These are phyloP conservation scores for Pichia sp. DNA, from an alignment of 1,139 yeast genomes.

Conservation along the genomic window DNA sequence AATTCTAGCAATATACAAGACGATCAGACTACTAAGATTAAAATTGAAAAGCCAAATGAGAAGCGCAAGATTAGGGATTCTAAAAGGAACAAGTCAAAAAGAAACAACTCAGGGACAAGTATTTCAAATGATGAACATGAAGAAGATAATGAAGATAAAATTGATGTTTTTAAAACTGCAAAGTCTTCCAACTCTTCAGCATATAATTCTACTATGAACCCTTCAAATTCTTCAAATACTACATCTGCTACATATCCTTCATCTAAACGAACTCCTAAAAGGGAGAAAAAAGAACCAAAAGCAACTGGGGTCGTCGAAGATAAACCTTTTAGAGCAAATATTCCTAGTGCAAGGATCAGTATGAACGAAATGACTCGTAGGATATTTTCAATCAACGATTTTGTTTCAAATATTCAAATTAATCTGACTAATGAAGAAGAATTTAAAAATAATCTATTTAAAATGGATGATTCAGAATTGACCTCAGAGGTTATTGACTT, in stretches of 20 bases:
- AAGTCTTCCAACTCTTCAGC: not conserved
- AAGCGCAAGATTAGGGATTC: conserved; percentile 6
- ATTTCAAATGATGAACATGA: conserved; percentile 9
- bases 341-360: conserved; percentile 69
- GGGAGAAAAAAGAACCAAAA: conserved; percentile 27
- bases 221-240: not conserved
- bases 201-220: not conserved
- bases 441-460: conserved; percentile 34
- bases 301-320: conserved; percentile 35
- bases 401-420: conserved; percentile 75
- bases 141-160: conserved; percentile 7
- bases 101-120: conserved; percentile 1
- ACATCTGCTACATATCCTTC: conserved; percentile 1
- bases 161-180: not conserved
- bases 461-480: conserved; percentile 17
- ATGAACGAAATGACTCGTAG: conserved; percentile 80
- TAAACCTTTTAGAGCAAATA: conserved; percentile 75
- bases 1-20: not conserved
- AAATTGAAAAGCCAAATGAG: conserved; percentile 3
- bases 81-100: conserved; percentile 6
- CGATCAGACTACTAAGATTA: not conserved
- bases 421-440: conserved; percentile 71
- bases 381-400: conserved; percentile 85
- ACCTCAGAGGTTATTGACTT: conserved; percentile 26
- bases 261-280: conserved; percentile 11